Evolutionary conservation across 495 filamentous ascomycete genomes (phyloP).

Genomic region (Neurospora sp.): DNA sequence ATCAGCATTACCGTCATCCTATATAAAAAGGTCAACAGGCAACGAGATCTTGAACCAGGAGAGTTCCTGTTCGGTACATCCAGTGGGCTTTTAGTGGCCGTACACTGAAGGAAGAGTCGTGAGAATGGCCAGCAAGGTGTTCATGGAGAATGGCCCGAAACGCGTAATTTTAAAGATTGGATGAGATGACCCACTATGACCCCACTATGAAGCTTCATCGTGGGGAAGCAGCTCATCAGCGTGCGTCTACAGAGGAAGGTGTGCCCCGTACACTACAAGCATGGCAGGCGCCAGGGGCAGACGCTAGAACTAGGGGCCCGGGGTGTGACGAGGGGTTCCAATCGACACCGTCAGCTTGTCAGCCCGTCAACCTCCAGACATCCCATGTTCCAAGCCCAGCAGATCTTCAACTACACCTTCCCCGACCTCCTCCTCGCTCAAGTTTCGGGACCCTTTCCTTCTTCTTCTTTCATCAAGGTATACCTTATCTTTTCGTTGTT

Average conservation of each 20-base stretch:
- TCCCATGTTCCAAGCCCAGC: neutral
- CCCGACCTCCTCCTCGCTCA: neutral
- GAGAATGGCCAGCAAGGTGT: neutral
- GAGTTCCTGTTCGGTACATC: no score
- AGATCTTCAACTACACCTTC: neutral
- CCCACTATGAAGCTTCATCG: neutral
- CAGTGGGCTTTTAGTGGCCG: neutral
- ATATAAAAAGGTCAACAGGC: neutral
- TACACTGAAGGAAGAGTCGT: neutral
- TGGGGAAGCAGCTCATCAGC: neutral
- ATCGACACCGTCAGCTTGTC: neutral
- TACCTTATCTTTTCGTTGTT: neutral
- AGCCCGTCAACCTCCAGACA: neutral
- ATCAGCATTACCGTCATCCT: neutral
- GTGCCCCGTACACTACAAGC: neutral
- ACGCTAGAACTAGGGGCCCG: neutral
- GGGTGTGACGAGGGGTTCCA: neutral
- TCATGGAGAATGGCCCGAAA: neutral
- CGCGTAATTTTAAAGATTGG: neutral
- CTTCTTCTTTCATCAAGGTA: neutral
- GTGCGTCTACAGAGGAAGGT: neutral
- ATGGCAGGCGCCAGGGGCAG: neutral
- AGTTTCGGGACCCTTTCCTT: neutral
- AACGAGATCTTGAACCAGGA: neutral
- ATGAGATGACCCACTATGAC: neutral